These are phyloP conservation scores for Pseudopithomyces maydicus DNA, from an alignment of 2,329 filamentous ascomycete species.

Conservation along the genomic window DNA sequence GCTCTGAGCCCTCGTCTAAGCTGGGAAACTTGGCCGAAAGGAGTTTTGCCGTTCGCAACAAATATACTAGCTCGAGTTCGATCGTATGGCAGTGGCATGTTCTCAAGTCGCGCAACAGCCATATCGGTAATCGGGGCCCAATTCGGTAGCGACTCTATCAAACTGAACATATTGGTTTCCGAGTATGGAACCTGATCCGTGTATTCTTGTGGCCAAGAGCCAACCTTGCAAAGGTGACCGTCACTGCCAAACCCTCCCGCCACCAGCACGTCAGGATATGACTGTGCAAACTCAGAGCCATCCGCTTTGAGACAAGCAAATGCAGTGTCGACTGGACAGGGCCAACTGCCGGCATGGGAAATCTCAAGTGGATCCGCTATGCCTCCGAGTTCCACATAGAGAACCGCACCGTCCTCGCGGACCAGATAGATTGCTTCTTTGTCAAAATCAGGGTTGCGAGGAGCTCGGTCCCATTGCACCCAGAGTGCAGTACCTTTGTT, in stretches of 20 bases:
- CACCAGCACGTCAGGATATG: conserved; percentile 76
- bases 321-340: conserved; percentile 77
- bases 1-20: conserved; percentile 50
- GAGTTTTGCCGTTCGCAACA: conserved; percentile 50
- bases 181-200: conserved; percentile 62
- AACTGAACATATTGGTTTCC: conserved; percentile 45
- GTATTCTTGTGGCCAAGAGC: conserved; percentile 42
- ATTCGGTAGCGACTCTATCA: conserved; percentile 67
- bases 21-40: conserved; percentile 52
- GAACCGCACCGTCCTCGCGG: conserved; percentile 82
- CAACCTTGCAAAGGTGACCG: conserved; percentile 76
- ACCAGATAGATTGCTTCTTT: conserved; percentile 85
- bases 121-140: conserved; percentile 61
- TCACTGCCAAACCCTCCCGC: conserved; percentile 78
- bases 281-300: conserved; percentile 52
- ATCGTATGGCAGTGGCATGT: conserved; percentile 24
- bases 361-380: conserved; percentile 41
- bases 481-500: conserved; percentile 63
- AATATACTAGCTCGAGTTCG: conserved; percentile 37
- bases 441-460: conserved; percentile 61
- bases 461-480: conserved; percentile 83
- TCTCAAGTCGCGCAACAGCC: conserved; percentile 35
- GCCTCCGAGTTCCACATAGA: conserved; percentile 69
- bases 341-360: conserved; percentile 60
- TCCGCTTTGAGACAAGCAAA: conserved; percentile 72